Evolutionary conservation across 2,329 filamentous ascomycete species (phyloP).

Genomic region (Trichoderma gracile): DNA sequence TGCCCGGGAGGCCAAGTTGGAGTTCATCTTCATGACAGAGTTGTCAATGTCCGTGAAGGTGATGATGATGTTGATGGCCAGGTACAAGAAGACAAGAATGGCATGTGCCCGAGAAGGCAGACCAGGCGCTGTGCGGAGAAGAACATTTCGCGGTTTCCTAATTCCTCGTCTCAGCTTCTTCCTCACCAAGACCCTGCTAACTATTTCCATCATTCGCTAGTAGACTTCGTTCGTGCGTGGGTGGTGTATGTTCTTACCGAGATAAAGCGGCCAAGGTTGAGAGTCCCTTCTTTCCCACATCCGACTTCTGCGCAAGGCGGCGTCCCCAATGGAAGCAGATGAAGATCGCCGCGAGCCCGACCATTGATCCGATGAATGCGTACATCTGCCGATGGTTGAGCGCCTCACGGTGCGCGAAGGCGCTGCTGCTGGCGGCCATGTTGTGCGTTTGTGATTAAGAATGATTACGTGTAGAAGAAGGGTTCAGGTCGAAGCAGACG

Average conservation of each 20-base stretch:
- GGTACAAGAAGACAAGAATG: slow-evolving; percentile 35
- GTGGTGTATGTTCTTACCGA: slow-evolving; percentile 14
- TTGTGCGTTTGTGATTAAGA: not conserved
- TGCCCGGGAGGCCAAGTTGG: slow-evolving; percentile 42
- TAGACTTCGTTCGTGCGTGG: not conserved
- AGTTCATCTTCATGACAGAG: slow-evolving; percentile 33
- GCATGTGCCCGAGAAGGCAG: slow-evolving; percentile 41
- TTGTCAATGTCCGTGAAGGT: slow-evolving; percentile 41
- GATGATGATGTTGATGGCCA: slow-evolving; percentile 39
- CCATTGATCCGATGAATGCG: slow-evolving; percentile 19
- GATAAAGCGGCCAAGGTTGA: slow-evolving; percentile 10
- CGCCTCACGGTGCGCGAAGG: not conserved
- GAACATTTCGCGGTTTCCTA: slow-evolving; percentile 35
- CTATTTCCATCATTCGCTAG: not conserved
- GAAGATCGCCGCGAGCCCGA: slow-evolving; percentile 22
- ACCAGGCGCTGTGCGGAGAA: slow-evolving; percentile 33
- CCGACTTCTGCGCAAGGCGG: slow-evolving; percentile 10
- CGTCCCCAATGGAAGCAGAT: slow-evolving; percentile 24
- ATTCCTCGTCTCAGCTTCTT: not conserved
- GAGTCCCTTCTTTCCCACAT: not conserved
- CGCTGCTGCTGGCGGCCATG: not conserved
- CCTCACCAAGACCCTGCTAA: not conserved
- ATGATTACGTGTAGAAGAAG: not conserved
- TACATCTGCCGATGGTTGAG: slow-evolving; percentile 21
- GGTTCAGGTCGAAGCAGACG: not conserved